Evolutionary conservation across 305 asterid species (phyloP).

Genomic region (Solanum hybrid): DNA sequence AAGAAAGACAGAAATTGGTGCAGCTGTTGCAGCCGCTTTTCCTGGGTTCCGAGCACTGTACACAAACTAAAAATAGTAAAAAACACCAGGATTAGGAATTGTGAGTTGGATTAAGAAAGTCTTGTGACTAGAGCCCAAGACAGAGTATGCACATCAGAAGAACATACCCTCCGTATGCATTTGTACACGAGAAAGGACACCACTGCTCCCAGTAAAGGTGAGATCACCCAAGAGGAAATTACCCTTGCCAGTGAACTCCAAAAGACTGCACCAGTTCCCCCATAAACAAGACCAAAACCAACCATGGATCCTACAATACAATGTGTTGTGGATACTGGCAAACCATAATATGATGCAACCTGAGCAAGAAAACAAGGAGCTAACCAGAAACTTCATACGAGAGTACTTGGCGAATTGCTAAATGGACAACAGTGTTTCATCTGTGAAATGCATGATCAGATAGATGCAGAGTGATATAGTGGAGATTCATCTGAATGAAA

Average conservation of each 20-base stretch:
- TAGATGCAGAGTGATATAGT: not conserved
- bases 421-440: not conserved
- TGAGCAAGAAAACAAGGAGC: conserved; percentile 11
- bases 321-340: conserved; percentile 97
- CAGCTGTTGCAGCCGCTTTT: conserved; percentile 89
- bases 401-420: not conserved
- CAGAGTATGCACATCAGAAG: not conserved
- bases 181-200: conserved; percentile 81
- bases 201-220: conserved; percentile 75
- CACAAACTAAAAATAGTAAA: conserved; percentile 58
- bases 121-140: not conserved
- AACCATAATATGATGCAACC: conserved; percentile 94
- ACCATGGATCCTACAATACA: conserved; percentile 97
- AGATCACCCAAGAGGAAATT: conserved; percentile 81
- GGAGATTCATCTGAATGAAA: not conserved
- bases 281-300: conserved; percentile 83
- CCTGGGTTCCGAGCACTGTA: conserved; percentile 98
- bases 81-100: conserved; percentile 20
- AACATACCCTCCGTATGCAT: conserved; percentile 84
- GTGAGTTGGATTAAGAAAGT: not conserved
- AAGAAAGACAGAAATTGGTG: conserved; percentile 74
- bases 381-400: not conserved
- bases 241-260: conserved; percentile 93
- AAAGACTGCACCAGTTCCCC: conserved; percentile 86
- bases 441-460: not conserved